Evolutionary conservation across 306 rosid species (phyloP).

Genomic region (Prosopis cineraria): DNA sequence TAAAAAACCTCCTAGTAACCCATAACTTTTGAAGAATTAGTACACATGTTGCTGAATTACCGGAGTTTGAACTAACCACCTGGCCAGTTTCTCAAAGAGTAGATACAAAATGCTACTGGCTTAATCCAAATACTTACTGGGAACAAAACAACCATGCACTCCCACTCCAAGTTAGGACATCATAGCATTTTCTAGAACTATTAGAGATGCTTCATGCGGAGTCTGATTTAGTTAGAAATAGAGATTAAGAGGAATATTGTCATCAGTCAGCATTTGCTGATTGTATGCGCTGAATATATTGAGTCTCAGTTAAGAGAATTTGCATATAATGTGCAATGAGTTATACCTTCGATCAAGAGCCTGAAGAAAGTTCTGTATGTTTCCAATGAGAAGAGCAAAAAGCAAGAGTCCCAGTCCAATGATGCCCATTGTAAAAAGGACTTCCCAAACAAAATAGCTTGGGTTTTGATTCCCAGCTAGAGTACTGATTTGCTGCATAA

Average conservation of each 20-base stretch:
- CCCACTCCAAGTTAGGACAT: background rate
- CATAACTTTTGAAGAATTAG: background rate
- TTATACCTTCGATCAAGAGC: conserved; percentile 76
- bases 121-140: background rate
- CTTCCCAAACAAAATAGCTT: conserved; percentile 78
- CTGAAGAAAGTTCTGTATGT: conserved; percentile 89
- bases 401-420: conserved; percentile 86
- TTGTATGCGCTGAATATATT: background rate
- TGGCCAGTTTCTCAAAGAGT: background rate
- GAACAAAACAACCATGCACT: background rate
- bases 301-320: background rate
- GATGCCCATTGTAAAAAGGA: conserved; percentile 71
- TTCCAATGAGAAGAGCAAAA: conserved; percentile 84
- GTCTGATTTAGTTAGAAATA: conserved; percentile 1
- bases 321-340: background rate
- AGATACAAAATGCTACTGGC: background rate
- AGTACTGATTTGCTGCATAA: conserved; percentile 86
- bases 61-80: background rate
- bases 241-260: conserved; percentile 1
- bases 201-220: conserved; percentile 2
- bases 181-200: background rate
- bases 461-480: conserved; percentile 71
- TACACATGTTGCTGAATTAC: background rate
- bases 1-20: background rate
- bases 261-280: background rate